Evolutionary conservation across 345 rosid species (phyloP).

Genomic region (Carallia pectinifolia): DNA sequence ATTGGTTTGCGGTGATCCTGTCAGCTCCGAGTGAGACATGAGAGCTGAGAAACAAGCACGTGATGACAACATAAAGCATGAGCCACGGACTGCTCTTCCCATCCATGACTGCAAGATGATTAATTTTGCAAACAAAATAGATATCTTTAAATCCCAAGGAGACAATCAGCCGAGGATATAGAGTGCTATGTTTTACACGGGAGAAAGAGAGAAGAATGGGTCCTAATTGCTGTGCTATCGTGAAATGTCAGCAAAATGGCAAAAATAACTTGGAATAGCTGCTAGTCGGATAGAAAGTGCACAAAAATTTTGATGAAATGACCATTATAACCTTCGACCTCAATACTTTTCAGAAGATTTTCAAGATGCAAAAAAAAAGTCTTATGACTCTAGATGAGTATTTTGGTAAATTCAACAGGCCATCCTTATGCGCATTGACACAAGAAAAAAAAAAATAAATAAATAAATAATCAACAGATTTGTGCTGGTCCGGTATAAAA

Average conservation of each 20-base stretch:
- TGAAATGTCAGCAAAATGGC: not conserved
- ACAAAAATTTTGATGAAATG: not conserved
- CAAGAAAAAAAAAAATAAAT: too few species aligned
- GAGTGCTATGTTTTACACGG: not conserved
- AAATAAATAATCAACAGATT: too few species aligned
- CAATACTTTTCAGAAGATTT: not conserved
- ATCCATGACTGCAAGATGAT: constrained; percentile 27
- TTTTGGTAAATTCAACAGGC: too few species aligned
- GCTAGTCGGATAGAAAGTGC: not conserved
- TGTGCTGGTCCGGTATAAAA: too few species aligned
- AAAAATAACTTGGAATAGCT: too few species aligned
- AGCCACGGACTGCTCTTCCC: constrained; percentile 20
- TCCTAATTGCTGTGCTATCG: not conserved
- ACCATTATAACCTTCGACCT: not conserved
- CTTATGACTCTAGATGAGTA: too few species aligned
- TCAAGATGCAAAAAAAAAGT: too few species aligned
- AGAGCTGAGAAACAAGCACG: constrained; percentile 25
- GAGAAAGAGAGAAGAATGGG: not conserved
- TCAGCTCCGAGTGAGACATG: constrained; percentile 42
- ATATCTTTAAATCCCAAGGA: not conserved
- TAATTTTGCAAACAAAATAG: not conserved
- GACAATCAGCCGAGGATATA: not conserved
- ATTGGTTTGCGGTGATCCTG: constrained; percentile 45
- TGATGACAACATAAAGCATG: constrained; percentile 22
- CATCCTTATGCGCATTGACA: too few species aligned